A percentile compares a stretch with the other conserved stretches of the same genome.
Conservation (phyloP, 441 rosid species). For the Cnidoscolus chayamansa region DNA sequence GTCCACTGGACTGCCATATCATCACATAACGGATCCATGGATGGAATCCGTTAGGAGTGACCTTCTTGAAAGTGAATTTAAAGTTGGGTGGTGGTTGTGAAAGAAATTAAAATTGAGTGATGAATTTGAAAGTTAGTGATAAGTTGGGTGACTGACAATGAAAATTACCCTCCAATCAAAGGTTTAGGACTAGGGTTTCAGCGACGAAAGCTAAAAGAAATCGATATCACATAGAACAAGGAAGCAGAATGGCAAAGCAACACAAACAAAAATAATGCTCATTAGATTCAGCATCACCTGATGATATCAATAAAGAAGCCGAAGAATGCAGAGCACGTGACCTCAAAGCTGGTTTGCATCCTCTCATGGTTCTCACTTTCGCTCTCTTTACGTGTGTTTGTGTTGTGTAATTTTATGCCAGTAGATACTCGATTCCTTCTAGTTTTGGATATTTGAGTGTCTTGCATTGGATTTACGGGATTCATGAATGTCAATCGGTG, state of each 20-base stretch:
- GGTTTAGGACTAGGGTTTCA: slow-evolving; percentile 7
- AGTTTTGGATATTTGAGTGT: neutral
- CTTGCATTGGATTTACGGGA: neutral
- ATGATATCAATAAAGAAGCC: slow-evolving; percentile 34
- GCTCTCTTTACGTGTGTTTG: neutral
- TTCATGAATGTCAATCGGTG: neutral
- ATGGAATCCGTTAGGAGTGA: too few relatives aligned
- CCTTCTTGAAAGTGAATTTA: too few relatives aligned
- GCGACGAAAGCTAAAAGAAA: neutral
- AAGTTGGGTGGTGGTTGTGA: too few relatives aligned
- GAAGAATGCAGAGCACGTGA: slow-evolving; percentile 83
- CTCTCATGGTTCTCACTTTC: slow-evolving; percentile 62
- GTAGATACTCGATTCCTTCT: neutral
- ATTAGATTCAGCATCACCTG: slow-evolving; percentile 21
- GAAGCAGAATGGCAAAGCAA: slow-evolving; percentile 43
- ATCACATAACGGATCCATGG: too few relatives aligned
- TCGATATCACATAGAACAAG: slow-evolving; percentile 57
- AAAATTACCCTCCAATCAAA: neutral
- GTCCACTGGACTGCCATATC: too few relatives aligned
- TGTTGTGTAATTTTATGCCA: neutral
- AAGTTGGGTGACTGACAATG: too few relatives aligned
- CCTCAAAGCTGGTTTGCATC: slow-evolving; percentile 81
- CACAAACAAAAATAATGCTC: slow-evolving; percentile 13
- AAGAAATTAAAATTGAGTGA: too few relatives aligned
- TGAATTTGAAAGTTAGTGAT: too few relatives aligned